Percentiles rank a stretch among this genome's conserved stretches.
These are phyloP conservation scores for Clarireedia hainanense DNA, from an alignment of 2,329 filamentous ascomycete genomes.

Conservation along the genomic window DNA sequence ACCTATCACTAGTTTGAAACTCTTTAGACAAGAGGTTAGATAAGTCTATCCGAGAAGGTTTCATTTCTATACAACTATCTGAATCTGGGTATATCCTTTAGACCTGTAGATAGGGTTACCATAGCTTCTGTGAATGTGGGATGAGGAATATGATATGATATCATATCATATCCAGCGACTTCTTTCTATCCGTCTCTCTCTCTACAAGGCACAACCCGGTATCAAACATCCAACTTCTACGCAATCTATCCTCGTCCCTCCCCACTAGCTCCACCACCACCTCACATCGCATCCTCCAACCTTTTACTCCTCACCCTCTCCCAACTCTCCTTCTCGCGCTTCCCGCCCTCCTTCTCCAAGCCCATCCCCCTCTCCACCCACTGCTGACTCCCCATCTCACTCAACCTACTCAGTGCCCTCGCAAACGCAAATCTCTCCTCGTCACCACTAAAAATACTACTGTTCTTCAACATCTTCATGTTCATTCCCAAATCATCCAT, in stretches of 20 bases:
- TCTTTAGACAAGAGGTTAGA: too few relatives aligned
- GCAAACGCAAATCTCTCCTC: conserved; percentile 97
- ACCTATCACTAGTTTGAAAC: too few relatives aligned
- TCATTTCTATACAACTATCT: neutral
- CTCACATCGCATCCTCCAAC: conserved; percentile 38
- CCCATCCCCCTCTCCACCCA: conserved; percentile 79
- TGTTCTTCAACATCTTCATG: conserved; percentile 76
- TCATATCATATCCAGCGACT: neutral
- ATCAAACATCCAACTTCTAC: neutral
- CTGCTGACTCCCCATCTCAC: conserved; percentile 88
- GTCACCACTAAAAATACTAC: conserved; percentile 82
- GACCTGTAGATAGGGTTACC: neutral
- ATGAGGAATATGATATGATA: too few relatives aligned
- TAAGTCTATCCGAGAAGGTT: too few relatives aligned
- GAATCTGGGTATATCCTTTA: neutral
- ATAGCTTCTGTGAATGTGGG: too few relatives aligned
- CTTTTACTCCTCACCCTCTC: conserved; percentile 39
- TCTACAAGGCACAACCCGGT: neutral
- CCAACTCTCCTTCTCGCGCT: conserved; percentile 40
- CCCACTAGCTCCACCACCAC: neutral
- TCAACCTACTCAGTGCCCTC: conserved; percentile 72
- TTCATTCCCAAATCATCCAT: conserved; percentile 85
- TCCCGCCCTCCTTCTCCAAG: conserved; percentile 35
- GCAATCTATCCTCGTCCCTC: too few relatives aligned
- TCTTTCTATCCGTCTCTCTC: neutral